Base-by-base conservation (phyloP, 345 rosid species). In the Corchorus olitorius region DNA sequence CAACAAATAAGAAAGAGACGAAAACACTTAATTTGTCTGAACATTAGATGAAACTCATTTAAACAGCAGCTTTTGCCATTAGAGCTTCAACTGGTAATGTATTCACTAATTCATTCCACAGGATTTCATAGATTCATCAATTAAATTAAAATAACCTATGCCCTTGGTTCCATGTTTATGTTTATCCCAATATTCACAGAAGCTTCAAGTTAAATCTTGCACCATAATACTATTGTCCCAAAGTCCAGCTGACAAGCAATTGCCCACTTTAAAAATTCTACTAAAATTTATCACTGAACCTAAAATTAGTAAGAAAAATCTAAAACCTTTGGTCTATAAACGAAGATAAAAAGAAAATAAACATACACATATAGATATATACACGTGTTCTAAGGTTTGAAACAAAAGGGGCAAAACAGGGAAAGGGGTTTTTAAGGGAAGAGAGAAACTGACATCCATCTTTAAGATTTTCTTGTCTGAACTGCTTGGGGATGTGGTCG, bases 401-500 rank as follows among this genome's bases (percentile, higher is more conserved):
- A 64, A 50, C 14, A 61, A 56, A 46, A 68, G 63, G 66, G 67
- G 45, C 14, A 77, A 27, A 69, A 58, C 0, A 34, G 41, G 56
- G 46, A 48, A 76, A 14, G 74, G 61, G 5, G 55, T 20, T 37
- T 37, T 20, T 16, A 6, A 17, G 3, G 48, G 9, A 58, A 60
- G 20, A 16, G 13, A 70, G 35, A 52, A n/a, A 85, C 88, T 76
- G 37, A 93, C 99, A 74, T 86, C 93, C 97, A 76, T 89, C 96
- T 78, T 84, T 82, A 81, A 95, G 91, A 73, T 95, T 93, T 59
- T 92, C 87, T 74, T 86, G 79, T 56, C 92, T 85, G 84, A 95
- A 95, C 72, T 87, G 94, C 80, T 88, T 89, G 49, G 99, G 99
- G 50, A 95, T 90, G 66, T 86, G 89, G 78, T 89, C 88, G 62